Evolutionary conservation across 108 stramenopile genomes (phyloP).

Genomic region (Nitzschia sp.): DNA sequence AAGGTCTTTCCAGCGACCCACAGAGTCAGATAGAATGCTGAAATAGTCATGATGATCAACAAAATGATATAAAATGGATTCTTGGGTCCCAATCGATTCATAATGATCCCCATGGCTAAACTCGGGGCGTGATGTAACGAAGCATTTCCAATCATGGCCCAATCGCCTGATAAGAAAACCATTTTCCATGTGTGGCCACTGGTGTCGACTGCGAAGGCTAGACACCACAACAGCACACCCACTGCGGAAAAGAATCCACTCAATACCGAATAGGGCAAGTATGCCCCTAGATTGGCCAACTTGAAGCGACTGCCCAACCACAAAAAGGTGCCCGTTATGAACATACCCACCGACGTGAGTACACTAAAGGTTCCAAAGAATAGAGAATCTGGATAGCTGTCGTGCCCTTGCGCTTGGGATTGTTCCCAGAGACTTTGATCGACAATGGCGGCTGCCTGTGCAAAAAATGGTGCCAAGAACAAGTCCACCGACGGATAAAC

Average conservation of each 20-base stretch:
- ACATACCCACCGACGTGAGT: conserved; percentile 55
- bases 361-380: conserved; percentile 70
- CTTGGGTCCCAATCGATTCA: conserved; percentile 60
- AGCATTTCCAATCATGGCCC: conserved; percentile 14
- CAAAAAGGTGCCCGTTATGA: conserved; percentile 45
- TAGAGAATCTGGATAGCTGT: conserved; percentile 18
- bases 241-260: conserved; percentile 83
- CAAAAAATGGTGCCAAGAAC: conserved; percentile 76
- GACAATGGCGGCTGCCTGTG: conserved; percentile 54
- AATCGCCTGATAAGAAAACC: conserved; percentile 47
- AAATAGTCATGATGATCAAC: conserved; percentile 41
- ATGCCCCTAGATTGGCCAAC: conserved; percentile 65
- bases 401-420: neutral
- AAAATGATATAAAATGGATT: conserved; percentile 54
- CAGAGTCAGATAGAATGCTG: conserved; percentile 47
- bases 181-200: conserved; percentile 31
- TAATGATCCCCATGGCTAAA: conserved; percentile 45
- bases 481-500: conserved; percentile 59
- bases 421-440: conserved; percentile 24
- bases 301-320: conserved; percentile 56
- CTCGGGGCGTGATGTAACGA: conserved; percentile 56
- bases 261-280: conserved; percentile 66
- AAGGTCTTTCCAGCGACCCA: conserved; percentile 41
- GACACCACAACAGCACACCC: conserved; percentile 64
- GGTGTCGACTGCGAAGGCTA: conserved; percentile 63